Percentiles rank a stretch among this genome's conserved stretches.
These are phyloP conservation scores for Fraxinus nigra DNA, from an alignment of 305 asterid species.

Conservation along the genomic window DNA sequence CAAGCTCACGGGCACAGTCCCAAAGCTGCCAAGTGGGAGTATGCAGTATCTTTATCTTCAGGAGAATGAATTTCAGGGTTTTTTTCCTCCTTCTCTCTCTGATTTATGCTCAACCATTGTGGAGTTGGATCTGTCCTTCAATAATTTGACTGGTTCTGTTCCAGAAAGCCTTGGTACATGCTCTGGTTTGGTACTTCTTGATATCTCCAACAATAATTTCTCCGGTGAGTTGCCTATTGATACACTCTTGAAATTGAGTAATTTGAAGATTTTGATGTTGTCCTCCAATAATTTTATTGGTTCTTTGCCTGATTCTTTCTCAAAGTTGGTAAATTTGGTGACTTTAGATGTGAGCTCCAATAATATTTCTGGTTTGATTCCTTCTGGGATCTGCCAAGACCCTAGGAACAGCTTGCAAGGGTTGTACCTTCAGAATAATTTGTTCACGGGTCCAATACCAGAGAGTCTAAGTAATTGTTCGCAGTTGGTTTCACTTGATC, in stretches of 20 bases:
- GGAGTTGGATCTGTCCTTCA: constrained; percentile 65
- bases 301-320: constrained; percentile 55
- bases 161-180: constrained; percentile 62
- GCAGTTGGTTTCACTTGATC: constrained; percentile 51
- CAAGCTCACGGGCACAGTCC: constrained; percentile 55
- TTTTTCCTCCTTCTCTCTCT: constrained; percentile 36
- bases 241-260: constrained; percentile 50
- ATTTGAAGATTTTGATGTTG: constrained; percentile 50
- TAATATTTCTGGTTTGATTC: constrained; percentile 61
- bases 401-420: constrained; percentile 51
- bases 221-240: constrained; percentile 74
- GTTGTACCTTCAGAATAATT: constrained; percentile 72
- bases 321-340: constrained; percentile 53
- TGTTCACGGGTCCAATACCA: constrained; percentile 56
- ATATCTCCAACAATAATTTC: constrained; percentile 63
- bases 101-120: constrained; percentile 60
- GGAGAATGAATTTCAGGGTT: constrained; percentile 53
- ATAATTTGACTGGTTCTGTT: constrained; percentile 59
- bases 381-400: constrained; percentile 60
- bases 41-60: constrained; percentile 61
- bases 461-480: constrained; percentile 55
- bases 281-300: constrained; percentile 75
- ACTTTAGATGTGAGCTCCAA: constrained; percentile 81
- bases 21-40: constrained; percentile 46
- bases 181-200: constrained; percentile 55